Conservation (phyloP, 2,329 filamentous ascomycete genomes). For the Colletotrichum higginsianum region DNA sequence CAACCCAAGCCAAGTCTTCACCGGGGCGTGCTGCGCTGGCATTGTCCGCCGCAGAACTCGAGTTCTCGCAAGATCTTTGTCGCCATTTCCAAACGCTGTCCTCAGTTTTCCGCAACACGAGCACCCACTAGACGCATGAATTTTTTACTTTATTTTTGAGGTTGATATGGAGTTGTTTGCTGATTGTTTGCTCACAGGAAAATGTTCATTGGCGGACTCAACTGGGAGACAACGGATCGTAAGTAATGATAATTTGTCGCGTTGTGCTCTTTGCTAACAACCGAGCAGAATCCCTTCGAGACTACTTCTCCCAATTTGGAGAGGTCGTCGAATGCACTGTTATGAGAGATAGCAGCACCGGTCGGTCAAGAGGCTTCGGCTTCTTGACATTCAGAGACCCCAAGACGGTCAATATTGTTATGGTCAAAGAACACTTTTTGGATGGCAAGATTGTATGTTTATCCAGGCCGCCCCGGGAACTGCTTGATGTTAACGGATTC, state of each 20-base stretch:
- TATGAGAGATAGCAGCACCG: constrained; percentile 97
- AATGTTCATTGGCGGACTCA: constrained; percentile 99
- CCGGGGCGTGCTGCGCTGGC: neutral
- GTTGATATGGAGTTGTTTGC: neutral
- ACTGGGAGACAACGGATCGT: constrained; percentile 99
- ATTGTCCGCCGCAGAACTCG: neutral
- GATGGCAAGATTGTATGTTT: constrained; percentile 95
- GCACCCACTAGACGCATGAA: neutral
- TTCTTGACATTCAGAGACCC: constrained; percentile 98
- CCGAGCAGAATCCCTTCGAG: constrained; percentile 86
- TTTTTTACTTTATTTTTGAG: neutral
- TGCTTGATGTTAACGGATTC: neutral
- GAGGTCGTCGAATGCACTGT: constrained; percentile 98
- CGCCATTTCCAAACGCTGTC: neutral
- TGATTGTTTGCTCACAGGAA: constrained; percentile 74
- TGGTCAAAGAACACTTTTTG: constrained; percentile 99
- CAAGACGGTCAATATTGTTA: constrained; percentile 98
- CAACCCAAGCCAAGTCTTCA: neutral
- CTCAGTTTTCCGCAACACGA: neutral
- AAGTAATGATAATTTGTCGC: constrained; percentile 57
- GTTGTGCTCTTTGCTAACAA: constrained; percentile 38
- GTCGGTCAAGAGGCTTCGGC: constrained; percentile 94
- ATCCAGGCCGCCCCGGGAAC: no score
- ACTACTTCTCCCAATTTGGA: constrained; percentile 98
- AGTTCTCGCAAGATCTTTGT: neutral